phyloP scores from a whole-genome alignment of 2,329 filamentous ascomycete species.

The Volutella citrinella region DNA sequence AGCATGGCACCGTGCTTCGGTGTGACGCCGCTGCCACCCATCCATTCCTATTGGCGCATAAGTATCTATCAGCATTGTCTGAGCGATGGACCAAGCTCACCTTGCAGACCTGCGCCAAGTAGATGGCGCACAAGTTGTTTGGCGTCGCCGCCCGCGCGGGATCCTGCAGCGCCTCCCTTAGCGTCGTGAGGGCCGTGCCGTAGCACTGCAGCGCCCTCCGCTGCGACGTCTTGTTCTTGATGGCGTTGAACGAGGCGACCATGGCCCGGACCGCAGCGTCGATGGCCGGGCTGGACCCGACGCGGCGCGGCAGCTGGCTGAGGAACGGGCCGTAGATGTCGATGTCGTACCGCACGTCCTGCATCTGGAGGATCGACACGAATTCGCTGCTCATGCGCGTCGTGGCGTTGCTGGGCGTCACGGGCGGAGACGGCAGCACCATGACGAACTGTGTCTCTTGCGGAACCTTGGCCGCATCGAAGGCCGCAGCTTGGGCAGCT shows the following conservation, averaged over 20 bases:
- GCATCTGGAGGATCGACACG: constrained; percentile 30
- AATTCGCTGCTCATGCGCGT: constrained; percentile 16
- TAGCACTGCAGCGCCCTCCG: constrained; percentile 40
- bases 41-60: not conserved
- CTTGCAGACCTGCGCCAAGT: constrained; percentile 28
- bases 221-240: constrained; percentile 2
- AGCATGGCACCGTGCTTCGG: constrained; percentile 1
- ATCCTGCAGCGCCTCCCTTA: constrained; percentile 21
- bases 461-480: no score
- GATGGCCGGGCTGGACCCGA: constrained; percentile 2
- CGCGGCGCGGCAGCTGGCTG: constrained; percentile 1
- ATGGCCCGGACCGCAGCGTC: constrained; percentile 1
- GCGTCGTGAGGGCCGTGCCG: constrained; percentile 20
- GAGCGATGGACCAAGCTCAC: constrained; percentile 11
- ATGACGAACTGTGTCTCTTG: no score
- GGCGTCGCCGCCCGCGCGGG: constrained; percentile 17
- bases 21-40: no score
- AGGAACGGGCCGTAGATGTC: constrained; percentile 1
- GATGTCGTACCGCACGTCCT: constrained; percentile 29
- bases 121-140: constrained; percentile 30
- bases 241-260: constrained; percentile 30
- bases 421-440: no score
- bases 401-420: constrained; percentile 29
- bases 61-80: not conserved
- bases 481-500: constrained; percentile 18